Percentiles rank a stretch among this genome's conserved stretches.
phyloP scores from a whole-genome alignment of 2,329 filamentous ascomycete genomes.

The Fusarium nodosum region DNA sequence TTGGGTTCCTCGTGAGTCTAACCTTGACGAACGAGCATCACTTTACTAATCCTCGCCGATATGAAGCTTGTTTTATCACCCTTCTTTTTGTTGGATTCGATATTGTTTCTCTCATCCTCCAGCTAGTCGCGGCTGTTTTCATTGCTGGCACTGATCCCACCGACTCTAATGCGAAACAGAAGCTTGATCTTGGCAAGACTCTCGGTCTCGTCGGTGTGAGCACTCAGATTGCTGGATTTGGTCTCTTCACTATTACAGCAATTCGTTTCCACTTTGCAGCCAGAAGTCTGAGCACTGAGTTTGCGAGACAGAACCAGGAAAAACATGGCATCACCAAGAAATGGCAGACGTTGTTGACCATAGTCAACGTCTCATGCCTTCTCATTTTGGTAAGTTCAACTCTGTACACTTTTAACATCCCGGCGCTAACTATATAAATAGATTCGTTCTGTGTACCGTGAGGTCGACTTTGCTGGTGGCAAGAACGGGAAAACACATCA shows the following conservation, averaged over 20 bases:
- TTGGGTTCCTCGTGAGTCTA: slow-evolving; percentile 42
- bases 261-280: slow-evolving; percentile 63
- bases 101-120: slow-evolving; percentile 56
- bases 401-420: rapidly evolving
- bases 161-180: slow-evolving; percentile 51
- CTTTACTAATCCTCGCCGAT: background rate
- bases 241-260: slow-evolving; percentile 61
- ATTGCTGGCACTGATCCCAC: slow-evolving; percentile 55
- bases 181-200: slow-evolving; percentile 35
- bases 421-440: background rate
- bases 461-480: slow-evolving; percentile 39
- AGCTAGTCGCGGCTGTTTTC: slow-evolving; percentile 57
- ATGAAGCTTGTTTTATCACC: slow-evolving; percentile 48
- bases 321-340: slow-evolving; percentile 29
- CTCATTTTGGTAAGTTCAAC: slow-evolving; percentile 35
- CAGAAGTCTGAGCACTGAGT: slow-evolving; percentile 21
- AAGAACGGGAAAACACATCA: slow-evolving; percentile 37
- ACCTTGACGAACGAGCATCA: rapidly evolving
- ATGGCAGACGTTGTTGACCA: slow-evolving; percentile 33
- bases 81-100: slow-evolving; percentile 59
- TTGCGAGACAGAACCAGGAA: slow-evolving; percentile 30
- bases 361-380: slow-evolving; percentile 37
- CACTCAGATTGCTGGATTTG: slow-evolving; percentile 62
- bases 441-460: slow-evolving; percentile 44
- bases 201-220: slow-evolving; percentile 42